Conservation (phyloP, 805 yeast species). For the Starmerella sirachaensis region DNA sequence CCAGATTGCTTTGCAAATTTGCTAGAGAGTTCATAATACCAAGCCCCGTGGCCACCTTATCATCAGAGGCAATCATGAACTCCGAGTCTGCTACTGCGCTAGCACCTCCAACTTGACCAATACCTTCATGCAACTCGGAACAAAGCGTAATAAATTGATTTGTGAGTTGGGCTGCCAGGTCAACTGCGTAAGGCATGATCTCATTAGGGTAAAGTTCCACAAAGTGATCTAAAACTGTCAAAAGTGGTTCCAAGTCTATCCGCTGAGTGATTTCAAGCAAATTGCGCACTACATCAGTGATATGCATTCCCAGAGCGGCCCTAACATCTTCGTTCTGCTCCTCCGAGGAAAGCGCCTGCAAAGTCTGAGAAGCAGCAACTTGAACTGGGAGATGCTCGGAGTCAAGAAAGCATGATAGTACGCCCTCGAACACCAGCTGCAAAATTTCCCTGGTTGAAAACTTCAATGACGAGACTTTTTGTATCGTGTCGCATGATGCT, state of each 20-base stretch:
- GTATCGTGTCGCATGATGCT: conserved; percentile 35
- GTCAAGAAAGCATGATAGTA: conserved; percentile 36
- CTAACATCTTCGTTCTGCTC: conserved; percentile 34
- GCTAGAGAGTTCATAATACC: conserved; percentile 74
- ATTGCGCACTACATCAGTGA: conserved; percentile 72
- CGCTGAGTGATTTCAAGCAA: conserved; percentile 62
- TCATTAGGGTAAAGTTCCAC: conserved; percentile 82
- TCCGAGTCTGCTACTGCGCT: conserved; percentile 16
- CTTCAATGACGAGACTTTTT: conserved; percentile 52
- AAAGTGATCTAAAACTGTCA: conserved; percentile 89
- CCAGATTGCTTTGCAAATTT: conserved; percentile 71
- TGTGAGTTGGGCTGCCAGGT: conserved; percentile 42
- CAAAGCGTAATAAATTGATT: conserved; percentile 65
- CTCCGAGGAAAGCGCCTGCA: conserved; percentile 62
- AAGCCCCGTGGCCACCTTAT: conserved; percentile 69
- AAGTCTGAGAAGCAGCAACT: conserved; percentile 71
- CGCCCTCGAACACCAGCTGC: conserved; percentile 39
- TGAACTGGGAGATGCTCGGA: conserved; percentile 50
- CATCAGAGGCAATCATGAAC: conserved; percentile 38
- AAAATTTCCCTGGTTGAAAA: conserved; percentile 54
- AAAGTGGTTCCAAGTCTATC: conserved; percentile 74
- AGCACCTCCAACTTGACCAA: conserved; percentile 23
- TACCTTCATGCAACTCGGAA: conserved; percentile 47
- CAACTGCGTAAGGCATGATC: conserved; percentile 81
- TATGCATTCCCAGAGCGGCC: conserved; percentile 52